These are phyloP conservation scores for Aspergillus luchuensis DNA, from an alignment of 2,329 filamentous ascomycete genomes.

Conservation along the genomic window DNA sequence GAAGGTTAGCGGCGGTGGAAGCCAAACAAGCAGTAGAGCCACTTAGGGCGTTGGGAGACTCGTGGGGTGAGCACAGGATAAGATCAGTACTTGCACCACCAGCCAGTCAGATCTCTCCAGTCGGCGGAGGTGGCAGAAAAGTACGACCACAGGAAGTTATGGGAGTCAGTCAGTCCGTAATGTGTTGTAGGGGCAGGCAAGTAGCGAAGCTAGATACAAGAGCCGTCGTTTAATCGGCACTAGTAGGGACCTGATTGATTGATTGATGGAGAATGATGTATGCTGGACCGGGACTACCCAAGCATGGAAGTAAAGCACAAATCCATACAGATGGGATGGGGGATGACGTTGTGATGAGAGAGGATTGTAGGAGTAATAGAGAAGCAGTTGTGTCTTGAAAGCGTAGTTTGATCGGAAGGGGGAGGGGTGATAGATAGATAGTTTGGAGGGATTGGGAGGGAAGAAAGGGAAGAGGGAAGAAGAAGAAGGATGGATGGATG, in stretches of 20 bases:
- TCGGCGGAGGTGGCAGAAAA: conserved; percentile 10
- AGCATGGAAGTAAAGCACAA: not conserved
- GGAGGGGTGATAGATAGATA: not conserved
- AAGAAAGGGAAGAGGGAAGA: conserved; percentile 24
- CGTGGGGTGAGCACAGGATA: conserved; percentile 22
- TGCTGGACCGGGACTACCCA: not conserved
- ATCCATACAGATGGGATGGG: too few species aligned
- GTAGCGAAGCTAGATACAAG: not conserved
- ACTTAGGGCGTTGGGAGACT: conserved; percentile 24
- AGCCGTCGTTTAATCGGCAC: too few species aligned
- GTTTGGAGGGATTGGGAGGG: conserved; percentile 23
- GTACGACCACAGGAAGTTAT: not conserved
- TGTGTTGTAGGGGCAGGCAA: not conserved
- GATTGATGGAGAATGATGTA: not conserved
- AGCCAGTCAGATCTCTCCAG: conserved; percentile 10
- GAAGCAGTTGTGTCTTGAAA: not conserved
- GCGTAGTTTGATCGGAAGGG: not conserved
- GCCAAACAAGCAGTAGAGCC: conserved; percentile 35
- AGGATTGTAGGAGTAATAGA: not conserved
- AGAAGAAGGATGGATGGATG: conserved; percentile 3
- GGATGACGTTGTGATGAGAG: too few species aligned
- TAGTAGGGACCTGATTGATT: too few species aligned
- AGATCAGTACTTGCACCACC: conserved; percentile 10
- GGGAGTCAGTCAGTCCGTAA: conserved; percentile 1
- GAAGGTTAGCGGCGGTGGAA: conserved; percentile 25